Conservation (phyloP, 208 protist genomes). For the Tritrichomonas foetus region DNA sequence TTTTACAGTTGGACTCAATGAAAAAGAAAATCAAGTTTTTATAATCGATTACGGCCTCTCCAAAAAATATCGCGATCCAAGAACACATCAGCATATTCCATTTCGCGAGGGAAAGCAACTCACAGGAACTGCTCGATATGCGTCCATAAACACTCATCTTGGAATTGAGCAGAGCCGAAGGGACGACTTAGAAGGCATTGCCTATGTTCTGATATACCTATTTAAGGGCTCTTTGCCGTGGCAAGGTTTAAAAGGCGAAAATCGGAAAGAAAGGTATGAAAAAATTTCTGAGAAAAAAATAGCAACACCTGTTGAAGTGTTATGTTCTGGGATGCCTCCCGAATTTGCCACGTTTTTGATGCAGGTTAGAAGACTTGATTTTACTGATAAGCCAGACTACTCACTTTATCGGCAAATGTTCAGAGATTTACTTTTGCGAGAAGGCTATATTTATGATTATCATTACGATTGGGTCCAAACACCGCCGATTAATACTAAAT, state of each 20-base stretch:
- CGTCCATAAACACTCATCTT: conserved; percentile 97
- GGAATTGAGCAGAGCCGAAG: no score
- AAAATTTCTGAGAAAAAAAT: conserved; percentile 93
- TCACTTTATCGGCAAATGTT: conserved; percentile 84
- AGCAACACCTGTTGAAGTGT: conserved; percentile 75
- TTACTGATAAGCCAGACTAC: conserved; percentile 98
- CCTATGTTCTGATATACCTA: conserved; percentile 99
- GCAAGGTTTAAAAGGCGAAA: conserved; percentile 79
- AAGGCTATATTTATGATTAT: conserved; percentile 92
- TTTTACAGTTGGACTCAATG: conserved; percentile 88
- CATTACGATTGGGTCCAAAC: conserved; percentile 92
- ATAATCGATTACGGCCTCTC: conserved; percentile 73
- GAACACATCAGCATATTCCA: conserved; percentile 95
- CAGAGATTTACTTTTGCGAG: conserved; percentile 82
- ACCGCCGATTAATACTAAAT: no score
- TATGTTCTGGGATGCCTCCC: conserved; percentile 72
- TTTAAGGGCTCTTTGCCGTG: conserved; percentile 92
- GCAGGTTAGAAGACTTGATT: conserved; percentile 86
- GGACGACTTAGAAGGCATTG: conserved; percentile 79
- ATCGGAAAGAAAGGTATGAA: conserved; percentile 97
- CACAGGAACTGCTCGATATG: conserved; percentile 94
- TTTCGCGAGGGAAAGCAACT: conserved; percentile 67
- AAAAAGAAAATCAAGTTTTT: conserved; percentile 62
- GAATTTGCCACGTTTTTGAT: conserved; percentile 93
- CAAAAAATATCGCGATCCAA: conserved; percentile 96